These are phyloP conservation scores for Ceratocystis albifundus DNA, from an alignment of 2,329 filamentous ascomycete genomes.

Conservation along the genomic window DNA sequence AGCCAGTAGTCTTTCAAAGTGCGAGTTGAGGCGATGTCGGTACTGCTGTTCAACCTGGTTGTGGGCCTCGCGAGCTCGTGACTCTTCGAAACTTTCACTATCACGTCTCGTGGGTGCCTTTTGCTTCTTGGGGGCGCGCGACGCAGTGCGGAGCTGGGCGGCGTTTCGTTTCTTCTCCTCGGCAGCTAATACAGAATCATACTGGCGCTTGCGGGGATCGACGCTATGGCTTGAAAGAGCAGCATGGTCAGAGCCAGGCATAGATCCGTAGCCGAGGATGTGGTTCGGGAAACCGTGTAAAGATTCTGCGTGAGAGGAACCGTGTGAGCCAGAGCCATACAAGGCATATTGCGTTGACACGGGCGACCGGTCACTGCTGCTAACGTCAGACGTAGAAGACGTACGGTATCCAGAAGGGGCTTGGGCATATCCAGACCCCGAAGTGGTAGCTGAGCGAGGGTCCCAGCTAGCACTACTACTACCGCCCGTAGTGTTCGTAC, in stretches of 20 bases:
- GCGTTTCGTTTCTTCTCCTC: slow-evolving; percentile 23
- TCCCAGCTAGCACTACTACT: slow-evolving; percentile 6
- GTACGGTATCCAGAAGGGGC: slow-evolving; percentile 13
- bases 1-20: slow-evolving; percentile 36
- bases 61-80: slow-evolving; percentile 30
- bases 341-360: slow-evolving; percentile 9
- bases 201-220: slow-evolving; percentile 18
- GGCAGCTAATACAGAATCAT: slow-evolving; percentile 17
- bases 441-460: slow-evolving; percentile 1
- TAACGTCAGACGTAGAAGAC: slow-evolving; percentile 12
- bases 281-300: neutral
- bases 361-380: slow-evolving; percentile 10
- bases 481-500: neutral
- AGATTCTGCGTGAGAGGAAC: slow-evolving; percentile 13
- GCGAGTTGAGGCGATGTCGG: slow-evolving; percentile 37
- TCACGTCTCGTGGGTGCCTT: slow-evolving; percentile 24
- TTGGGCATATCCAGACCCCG: neutral
- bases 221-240: neutral
- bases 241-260: neutral
- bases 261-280: neutral
- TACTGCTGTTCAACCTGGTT: slow-evolving; percentile 41
- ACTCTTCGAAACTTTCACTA: slow-evolving; percentile 37
- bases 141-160: slow-evolving; percentile 24
- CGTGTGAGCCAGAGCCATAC: slow-evolving; percentile 16
- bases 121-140: slow-evolving; percentile 23